phyloP scores from a whole-genome alignment of 352 stramenopile genomes.

The Pelagophyceae sp. region DNA sequence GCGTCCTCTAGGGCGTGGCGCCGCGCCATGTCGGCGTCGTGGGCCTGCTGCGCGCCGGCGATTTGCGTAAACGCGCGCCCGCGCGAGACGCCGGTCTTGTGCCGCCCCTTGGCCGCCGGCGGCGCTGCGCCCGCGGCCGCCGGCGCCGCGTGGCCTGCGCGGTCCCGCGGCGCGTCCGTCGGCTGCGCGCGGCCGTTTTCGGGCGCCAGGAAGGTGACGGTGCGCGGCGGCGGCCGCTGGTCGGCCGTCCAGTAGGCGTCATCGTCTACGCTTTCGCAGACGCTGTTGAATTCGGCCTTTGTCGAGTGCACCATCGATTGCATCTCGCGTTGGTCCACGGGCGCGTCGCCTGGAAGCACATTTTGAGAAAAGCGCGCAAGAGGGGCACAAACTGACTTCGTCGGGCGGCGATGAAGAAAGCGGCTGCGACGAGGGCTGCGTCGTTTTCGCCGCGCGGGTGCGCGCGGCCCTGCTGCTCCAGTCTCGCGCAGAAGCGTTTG shows the following conservation, averaged over 20 bases:
- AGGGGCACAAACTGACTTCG: neutral
- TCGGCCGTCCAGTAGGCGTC: no score
- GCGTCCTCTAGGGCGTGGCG: no score
- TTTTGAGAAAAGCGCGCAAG: no score
- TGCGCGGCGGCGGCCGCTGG: neutral
- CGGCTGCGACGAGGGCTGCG: neutral
- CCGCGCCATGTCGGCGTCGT: no score
- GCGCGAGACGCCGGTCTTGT: no score
- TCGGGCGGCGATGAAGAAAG: neutral
- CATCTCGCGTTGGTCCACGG: neutral
- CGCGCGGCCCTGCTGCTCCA: neutral
- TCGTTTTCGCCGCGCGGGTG: neutral
- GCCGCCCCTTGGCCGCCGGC: no score
- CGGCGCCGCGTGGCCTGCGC: neutral
- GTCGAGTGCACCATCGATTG: neutral
- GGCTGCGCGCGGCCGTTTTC: no score
- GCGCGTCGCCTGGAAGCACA: neutral
- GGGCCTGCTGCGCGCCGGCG: no score
- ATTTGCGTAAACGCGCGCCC: no score
- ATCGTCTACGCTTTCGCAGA: neutral
- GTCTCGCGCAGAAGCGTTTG: neutral
- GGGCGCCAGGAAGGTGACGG: neutral
- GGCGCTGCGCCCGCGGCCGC: no score
- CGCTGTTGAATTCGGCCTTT: neutral
- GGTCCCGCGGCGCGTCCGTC: neutral